Percentiles rank a stretch among this genome's conserved stretches.
Conservation (phyloP, 1,284 basidiomycete genomes). For the Caloboletus inedulis region DNA sequence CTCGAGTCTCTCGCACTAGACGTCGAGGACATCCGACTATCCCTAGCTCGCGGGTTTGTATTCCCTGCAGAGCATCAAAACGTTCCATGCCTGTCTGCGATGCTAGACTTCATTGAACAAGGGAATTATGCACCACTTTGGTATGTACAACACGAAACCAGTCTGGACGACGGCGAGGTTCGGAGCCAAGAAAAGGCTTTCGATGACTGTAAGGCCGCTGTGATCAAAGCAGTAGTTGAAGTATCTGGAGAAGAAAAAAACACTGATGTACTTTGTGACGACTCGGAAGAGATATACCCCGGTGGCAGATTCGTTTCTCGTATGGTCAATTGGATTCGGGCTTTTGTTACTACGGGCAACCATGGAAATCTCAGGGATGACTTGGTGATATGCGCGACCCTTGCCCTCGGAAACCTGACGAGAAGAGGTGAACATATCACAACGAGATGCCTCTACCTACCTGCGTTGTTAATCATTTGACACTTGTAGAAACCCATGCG, state of each 20-base stretch:
- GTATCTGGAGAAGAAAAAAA: slow-evolving; percentile 81
- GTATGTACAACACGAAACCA: slow-evolving; percentile 39
- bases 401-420: slow-evolving; percentile 80
- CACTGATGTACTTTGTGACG: slow-evolving; percentile 69
- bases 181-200: slow-evolving; percentile 67
- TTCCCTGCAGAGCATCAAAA: slow-evolving; percentile 56
- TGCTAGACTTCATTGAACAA: slow-evolving; percentile 71
- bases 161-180: slow-evolving; percentile 43
- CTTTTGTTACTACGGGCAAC: slow-evolving; percentile 38
- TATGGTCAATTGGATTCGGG: slow-evolving; percentile 77
- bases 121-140: slow-evolving; percentile 66
- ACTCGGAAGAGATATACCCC: slow-evolving; percentile 50
- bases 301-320: slow-evolving; percentile 71
- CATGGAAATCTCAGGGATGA: slow-evolving; percentile 57
- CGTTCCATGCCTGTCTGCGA: slow-evolving; percentile 55
- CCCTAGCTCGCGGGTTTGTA: slow-evolving; percentile 63
- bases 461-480: slow-evolving; percentile 2
- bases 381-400: slow-evolving; percentile 76
- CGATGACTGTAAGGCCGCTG: slow-evolving; percentile 76
- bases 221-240: slow-evolving; percentile 83
- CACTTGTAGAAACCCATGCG: slow-evolving; percentile 58
- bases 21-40: slow-evolving; percentile 66
- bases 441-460: background rate
- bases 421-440: slow-evolving; percentile 57
- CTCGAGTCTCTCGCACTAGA: slow-evolving; percentile 76